Conservation (phyloP, 768 basidiomycete species). For the Tricholoma furcatifolium region DNA sequence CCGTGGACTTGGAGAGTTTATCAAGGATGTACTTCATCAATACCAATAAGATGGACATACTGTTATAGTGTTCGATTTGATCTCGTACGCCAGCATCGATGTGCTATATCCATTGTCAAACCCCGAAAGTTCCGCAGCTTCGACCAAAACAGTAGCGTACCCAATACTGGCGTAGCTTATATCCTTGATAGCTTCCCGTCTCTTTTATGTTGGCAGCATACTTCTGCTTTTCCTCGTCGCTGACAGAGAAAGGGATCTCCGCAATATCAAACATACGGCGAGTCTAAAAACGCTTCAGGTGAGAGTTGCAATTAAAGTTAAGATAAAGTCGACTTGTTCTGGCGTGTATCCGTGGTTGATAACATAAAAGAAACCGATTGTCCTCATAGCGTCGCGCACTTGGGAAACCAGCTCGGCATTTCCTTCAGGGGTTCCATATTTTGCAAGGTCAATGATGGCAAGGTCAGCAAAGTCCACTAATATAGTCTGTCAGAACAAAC, state of each 20-base stretch:
- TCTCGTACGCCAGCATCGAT: slow-evolving; percentile 63
- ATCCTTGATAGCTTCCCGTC: slow-evolving; percentile 42
- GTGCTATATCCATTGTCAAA: slow-evolving; percentile 34
- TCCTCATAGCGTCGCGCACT: slow-evolving; percentile 44
- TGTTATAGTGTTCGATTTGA: slow-evolving; percentile 62
- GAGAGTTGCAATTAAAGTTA: neutral
- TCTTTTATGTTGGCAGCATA: slow-evolving; percentile 33
- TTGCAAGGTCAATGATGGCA: slow-evolving; percentile 49
- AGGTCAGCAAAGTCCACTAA: slow-evolving; percentile 45
- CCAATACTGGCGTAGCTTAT: slow-evolving; percentile 15
- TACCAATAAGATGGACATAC: slow-evolving; percentile 31
- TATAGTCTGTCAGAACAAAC: neutral
- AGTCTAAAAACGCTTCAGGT: slow-evolving; percentile 25
- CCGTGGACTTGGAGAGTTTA: slow-evolving; percentile 26
- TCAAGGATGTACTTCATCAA: neutral
- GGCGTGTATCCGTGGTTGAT: slow-evolving; percentile 46
- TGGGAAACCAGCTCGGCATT: slow-evolving; percentile 36
- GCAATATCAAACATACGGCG: slow-evolving; percentile 43
- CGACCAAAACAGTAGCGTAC: slow-evolving; percentile 2
- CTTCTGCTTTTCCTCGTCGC: slow-evolving; percentile 36
- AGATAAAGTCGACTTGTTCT: slow-evolving; percentile 31
- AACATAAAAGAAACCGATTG: slow-evolving; percentile 44
- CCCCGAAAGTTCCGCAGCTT: neutral
- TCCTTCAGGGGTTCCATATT: slow-evolving; percentile 34
- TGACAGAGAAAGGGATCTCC: slow-evolving; percentile 34